Evolutionary conservation across 2,329 filamentous ascomycete species (phyloP), one percentile per base, ranked within the genome.

Genomic region (Aspergillus eucalypticola): DNA sequence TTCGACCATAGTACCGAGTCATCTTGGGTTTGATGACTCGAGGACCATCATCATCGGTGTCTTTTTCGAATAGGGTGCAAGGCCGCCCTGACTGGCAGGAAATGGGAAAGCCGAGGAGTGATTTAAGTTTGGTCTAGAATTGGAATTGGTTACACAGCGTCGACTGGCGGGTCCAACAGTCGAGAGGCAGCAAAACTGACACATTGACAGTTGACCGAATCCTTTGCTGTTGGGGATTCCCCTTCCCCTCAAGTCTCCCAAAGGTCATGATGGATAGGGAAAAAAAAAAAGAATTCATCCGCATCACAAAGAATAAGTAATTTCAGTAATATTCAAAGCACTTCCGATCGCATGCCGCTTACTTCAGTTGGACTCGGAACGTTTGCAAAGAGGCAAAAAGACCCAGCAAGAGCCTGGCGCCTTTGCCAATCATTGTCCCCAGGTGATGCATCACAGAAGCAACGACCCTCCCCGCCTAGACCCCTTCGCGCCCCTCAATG

Each of bases 381-480:
- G 17, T 13, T 4, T 13, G 21, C 3, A 21, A 23, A 53, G 39
- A 53, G 8, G 25, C 32, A 32, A 52, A 39, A 23, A 39, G n/a
- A 8, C 27, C 21, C n/a, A 53, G 6, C 50, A 49, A 53, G 21
- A 39, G 32, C 29, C 50, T 21, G 38, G 21, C 50, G 21, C n/a
- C 15, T 13, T 32, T 17, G 42, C 52, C 25, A 42, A 41, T 32
- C 21, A 23, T 35, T 44, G 17, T 44, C 39, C 8, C 25, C 25
- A 27, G 15, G 39, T 54, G 52, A 54, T 46, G 52, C 42, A 54
- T 54, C 52, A 54, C 39, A 54, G 44, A 54, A 27, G 25, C 39
- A 54, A 54, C 23, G 27, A 41, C 52, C 10, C 38, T 41, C 52
- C 52, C 52, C 52, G 52, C 52, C 42, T 41, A 54, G 52, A 54